phyloP scores from a whole-genome alignment of 1,284 basidiomycete species.

The Moniliophthora roreri region DNA sequence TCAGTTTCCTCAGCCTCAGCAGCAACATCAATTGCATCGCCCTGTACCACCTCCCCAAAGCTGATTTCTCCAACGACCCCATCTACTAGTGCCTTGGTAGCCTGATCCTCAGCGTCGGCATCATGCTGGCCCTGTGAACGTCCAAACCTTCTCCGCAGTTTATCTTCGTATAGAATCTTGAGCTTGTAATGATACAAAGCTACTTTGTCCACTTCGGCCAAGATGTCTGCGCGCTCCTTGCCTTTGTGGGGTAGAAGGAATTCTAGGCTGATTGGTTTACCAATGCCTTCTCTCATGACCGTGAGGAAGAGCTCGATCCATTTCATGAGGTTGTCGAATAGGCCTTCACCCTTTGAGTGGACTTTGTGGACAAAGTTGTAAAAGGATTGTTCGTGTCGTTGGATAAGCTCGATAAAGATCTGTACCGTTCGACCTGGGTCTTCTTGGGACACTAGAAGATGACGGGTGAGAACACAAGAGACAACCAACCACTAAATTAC shows the following conservation, averaged over 20 bases:
- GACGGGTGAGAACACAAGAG: background rate
- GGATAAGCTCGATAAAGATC: constrained; percentile 91
- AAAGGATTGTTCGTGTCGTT: constrained; percentile 93
- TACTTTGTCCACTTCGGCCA: constrained; percentile 84
- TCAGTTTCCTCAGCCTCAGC: constrained; percentile 80
- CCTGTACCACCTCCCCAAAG: constrained; percentile 76
- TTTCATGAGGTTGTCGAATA: constrained; percentile 93
- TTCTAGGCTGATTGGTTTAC: constrained; percentile 76
- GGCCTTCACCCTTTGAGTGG: constrained; percentile 92
- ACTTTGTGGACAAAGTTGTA: constrained; percentile 99
- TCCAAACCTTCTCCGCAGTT: constrained; percentile 79
- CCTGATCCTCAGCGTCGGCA: constrained; percentile 72
- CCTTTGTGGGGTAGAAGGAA: constrained; percentile 83
- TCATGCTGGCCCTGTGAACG: constrained; percentile 47
- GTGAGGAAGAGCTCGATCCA: constrained; percentile 98
- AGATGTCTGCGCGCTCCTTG: constrained; percentile 70
- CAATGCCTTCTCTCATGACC: constrained; percentile 87
- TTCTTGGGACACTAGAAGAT: constrained; percentile 67
- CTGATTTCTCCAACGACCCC: constrained; percentile 78
- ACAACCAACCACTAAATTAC: constrained; percentile 31
- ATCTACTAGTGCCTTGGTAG: constrained; percentile 77
- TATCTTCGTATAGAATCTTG: constrained; percentile 89
- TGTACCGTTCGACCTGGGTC: constrained; percentile 89
- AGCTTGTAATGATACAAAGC: constrained; percentile 90
- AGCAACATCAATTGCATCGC: constrained; percentile 77